Evolutionary conservation across 2,329 filamentous ascomycete genomes (phyloP).

Genomic region (Fusarium anguioides): DNA sequence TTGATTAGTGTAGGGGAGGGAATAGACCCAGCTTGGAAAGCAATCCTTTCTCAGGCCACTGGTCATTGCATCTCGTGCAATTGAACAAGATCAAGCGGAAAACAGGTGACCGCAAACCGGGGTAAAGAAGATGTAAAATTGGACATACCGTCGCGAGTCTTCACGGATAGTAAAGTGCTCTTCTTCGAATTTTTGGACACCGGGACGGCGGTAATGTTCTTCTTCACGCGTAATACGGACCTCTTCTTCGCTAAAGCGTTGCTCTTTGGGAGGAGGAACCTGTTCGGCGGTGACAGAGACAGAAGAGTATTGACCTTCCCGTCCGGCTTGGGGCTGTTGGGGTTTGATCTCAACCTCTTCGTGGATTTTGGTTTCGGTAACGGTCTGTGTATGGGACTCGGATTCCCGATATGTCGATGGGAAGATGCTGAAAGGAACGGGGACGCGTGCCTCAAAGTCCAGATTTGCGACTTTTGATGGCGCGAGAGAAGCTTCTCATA

Average conservation of each 20-base stretch:
- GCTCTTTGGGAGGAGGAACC: conserved; percentile 70
- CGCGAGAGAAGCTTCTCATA: conserved; percentile 75
- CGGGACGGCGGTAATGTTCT: conserved; percentile 79
- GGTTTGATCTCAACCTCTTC: conserved; percentile 90
- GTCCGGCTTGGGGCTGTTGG: conserved; percentile 85
- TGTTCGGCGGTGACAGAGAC: conserved; percentile 69
- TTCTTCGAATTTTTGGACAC: conserved; percentile 58
- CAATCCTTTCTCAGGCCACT: conserved; percentile 1
- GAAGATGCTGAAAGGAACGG: conserved; percentile 99
- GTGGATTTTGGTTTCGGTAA: conserved; percentile 72
- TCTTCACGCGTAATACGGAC: conserved; percentile 82
- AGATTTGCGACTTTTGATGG: conserved; percentile 89
- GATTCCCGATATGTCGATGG: conserved; percentile 90
- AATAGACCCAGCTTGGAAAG: background rate
- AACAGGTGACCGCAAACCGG: background rate
- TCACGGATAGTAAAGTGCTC: conserved; percentile 55
- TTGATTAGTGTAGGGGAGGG: conserved; percentile 21
- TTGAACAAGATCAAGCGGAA: background rate
- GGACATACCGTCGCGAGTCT: conserved; percentile 63
- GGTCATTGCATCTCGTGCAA: background rate
- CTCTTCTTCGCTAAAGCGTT: conserved; percentile 83
- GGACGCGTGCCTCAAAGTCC: conserved; percentile 99
- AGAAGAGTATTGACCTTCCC: conserved; percentile 94
- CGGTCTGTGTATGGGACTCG: conserved; percentile 64
- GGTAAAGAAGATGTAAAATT: conserved; percentile 15